phyloP scores from a whole-genome alignment of 108 stramenopile species.

The Cyclotella baltica region DNA sequence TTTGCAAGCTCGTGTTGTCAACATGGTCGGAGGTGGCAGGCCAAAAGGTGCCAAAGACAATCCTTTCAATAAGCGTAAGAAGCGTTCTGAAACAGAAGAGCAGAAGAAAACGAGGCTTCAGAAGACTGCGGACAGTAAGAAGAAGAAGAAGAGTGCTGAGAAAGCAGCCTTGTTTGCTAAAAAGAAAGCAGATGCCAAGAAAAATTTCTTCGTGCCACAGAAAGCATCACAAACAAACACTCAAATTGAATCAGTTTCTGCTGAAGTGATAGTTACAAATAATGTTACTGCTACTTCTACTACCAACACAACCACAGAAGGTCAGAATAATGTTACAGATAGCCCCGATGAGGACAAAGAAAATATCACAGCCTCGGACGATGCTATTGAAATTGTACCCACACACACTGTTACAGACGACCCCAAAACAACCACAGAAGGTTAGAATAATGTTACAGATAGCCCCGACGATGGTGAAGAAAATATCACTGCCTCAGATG shows the following conservation, averaged over 20 bases:
- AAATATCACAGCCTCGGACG: not conserved
- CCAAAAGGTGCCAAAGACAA: not conserved
- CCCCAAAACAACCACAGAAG: no score
- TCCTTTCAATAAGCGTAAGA: not conserved
- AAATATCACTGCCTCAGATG: not conserved
- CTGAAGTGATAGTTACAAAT: no score
- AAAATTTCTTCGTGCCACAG: not conserved
- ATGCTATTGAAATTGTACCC: not conserved
- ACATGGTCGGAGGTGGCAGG: no score
- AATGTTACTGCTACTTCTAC: no score
- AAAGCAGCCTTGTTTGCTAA: not conserved
- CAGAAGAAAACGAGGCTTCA: not conserved
- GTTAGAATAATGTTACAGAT: no score
- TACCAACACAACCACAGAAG: no score
- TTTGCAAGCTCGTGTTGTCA: no score
- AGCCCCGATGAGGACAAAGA: not conserved
- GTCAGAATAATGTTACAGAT: no score
- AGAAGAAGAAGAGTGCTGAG: not conserved
- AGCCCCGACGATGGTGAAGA: conserved; percentile 4
- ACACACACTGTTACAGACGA: not conserved
- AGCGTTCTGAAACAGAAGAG: not conserved
- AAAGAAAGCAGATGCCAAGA: not conserved
- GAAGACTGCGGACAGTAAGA: not conserved
- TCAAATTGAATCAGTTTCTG: no score
- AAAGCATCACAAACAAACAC: no score